Evolutionary conservation across 345 rosid species (phyloP).

Genomic region (Orychophragmus violaceus): DNA sequence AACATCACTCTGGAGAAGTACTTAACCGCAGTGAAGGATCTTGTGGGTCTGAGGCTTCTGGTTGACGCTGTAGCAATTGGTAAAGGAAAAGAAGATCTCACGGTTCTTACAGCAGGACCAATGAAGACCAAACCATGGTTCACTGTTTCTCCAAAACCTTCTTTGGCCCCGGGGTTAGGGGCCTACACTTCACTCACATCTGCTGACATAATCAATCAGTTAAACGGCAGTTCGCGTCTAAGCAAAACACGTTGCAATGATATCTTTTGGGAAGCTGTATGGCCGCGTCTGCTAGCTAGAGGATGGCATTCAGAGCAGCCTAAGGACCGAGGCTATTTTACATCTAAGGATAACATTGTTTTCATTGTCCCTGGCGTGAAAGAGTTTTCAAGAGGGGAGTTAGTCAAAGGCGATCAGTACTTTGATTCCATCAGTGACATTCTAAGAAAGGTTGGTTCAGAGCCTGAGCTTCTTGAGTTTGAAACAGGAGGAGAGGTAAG

Average conservation of each 20-base stretch:
- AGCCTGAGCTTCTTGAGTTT: constrained; percentile 57
- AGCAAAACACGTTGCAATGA: constrained; percentile 72
- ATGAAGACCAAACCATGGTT: constrained; percentile 35
- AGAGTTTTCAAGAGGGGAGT: constrained; percentile 23
- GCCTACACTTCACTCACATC: constrained; percentile 50
- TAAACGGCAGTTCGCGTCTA: constrained; percentile 52
- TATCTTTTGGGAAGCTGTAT: constrained; percentile 77
- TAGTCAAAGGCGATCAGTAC: constrained; percentile 56
- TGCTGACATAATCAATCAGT: constrained; percentile 42
- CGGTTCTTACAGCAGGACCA: constrained; percentile 41
- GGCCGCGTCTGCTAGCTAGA: constrained; percentile 70
- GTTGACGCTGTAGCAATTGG: constrained; percentile 64
- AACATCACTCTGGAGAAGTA: constrained; percentile 43
- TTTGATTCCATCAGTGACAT: constrained; percentile 67
- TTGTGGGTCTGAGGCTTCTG: constrained; percentile 45
- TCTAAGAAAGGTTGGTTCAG: constrained; percentile 53
- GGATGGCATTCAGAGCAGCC: constrained; percentile 54
- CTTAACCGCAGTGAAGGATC: constrained; percentile 34
- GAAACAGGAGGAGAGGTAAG: constrained; percentile 26
- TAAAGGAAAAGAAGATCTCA: constrained; percentile 62
- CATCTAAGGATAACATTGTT: neutral
- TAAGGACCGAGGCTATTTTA: neutral
- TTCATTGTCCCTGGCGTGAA: neutral
- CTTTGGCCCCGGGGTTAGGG: constrained; percentile 14
- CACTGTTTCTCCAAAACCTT: constrained; percentile 29